A percentile compares a stretch with the other conserved stretches of the same genome.
Conservation (phyloP, 371 early-diverging fungal genomes). For the Mucor sp. region DNA sequence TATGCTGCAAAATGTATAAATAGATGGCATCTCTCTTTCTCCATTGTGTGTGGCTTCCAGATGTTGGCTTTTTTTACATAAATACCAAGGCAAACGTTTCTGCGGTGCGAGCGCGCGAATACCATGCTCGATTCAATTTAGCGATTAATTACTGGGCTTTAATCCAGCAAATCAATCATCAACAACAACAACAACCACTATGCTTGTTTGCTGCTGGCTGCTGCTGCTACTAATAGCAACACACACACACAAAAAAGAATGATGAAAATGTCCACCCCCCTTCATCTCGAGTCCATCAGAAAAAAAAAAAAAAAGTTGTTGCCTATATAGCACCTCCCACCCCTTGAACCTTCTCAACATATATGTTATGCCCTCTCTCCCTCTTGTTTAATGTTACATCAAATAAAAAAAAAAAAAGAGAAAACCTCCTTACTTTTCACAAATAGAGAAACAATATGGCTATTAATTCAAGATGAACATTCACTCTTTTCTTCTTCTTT, state of each 20-base stretch:
- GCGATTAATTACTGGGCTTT: neutral
- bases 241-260: no score
- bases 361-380: neutral
- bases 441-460: neutral
- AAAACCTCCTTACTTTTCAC: neutral
- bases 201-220: neutral
- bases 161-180: neutral
- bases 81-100: neutral
- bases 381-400: slow-evolving; percentile 5
- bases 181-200: neutral
- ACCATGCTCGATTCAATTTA: neutral
- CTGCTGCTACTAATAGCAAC: neutral
- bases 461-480: neutral
- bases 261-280: neutral
- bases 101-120: slow-evolving; percentile 1
- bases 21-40: neutral
- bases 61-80: neutral
- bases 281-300: neutral
- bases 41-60: neutral
- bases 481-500: neutral
- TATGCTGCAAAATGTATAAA: neutral
- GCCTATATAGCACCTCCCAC: neutral
- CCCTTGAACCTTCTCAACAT: neutral
- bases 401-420: neutral
- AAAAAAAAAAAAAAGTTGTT: neutral